phyloP scores from a whole-genome alignment of 2,329 filamentous ascomycete genomes.

The Talaromyces sp. region DNA sequence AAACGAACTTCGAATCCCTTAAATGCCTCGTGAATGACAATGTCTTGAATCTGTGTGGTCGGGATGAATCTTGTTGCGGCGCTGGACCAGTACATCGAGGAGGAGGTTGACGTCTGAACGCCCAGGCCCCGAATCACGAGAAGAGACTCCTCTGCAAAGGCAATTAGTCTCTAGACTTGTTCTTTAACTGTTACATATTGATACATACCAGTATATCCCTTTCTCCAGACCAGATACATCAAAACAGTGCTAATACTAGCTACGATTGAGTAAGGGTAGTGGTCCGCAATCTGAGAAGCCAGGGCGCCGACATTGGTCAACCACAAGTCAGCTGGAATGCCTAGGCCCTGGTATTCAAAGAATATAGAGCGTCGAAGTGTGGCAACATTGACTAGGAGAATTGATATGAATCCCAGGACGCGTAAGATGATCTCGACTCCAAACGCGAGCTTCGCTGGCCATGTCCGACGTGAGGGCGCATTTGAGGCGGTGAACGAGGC shows the following conservation, averaged over 20 bases:
- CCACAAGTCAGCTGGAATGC: slow-evolving; percentile 30
- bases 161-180: background rate
- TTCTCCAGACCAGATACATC: slow-evolving; percentile 43
- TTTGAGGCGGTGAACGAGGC: slow-evolving; percentile 89
- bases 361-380: slow-evolving; percentile 28
- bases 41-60: slow-evolving; percentile 84
- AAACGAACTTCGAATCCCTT: slow-evolving; percentile 85
- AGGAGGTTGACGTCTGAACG: slow-evolving; percentile 77
- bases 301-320: slow-evolving; percentile 27
- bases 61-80: slow-evolving; percentile 74
- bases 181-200: background rate
- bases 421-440: slow-evolving; percentile 43
- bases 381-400: slow-evolving; percentile 33
- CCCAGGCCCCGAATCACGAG: slow-evolving; percentile 84
- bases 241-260: slow-evolving; percentile 33
- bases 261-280: slow-evolving; percentile 40
- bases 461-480: slow-evolving; percentile 50
- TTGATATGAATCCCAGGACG: slow-evolving; percentile 37
- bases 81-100: slow-evolving; percentile 61
- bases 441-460: slow-evolving; percentile 43
- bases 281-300: slow-evolving; percentile 33
- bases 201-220: slow-evolving; percentile 48
- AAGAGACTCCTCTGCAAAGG: slow-evolving; percentile 70
- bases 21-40: slow-evolving; percentile 94
- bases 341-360: slow-evolving; percentile 19